Percentiles rank a stretch among this genome's conserved stretches.
Conservation (phyloP, 2,329 filamentous ascomycete species). For the Exophiala calicioides region DNA sequence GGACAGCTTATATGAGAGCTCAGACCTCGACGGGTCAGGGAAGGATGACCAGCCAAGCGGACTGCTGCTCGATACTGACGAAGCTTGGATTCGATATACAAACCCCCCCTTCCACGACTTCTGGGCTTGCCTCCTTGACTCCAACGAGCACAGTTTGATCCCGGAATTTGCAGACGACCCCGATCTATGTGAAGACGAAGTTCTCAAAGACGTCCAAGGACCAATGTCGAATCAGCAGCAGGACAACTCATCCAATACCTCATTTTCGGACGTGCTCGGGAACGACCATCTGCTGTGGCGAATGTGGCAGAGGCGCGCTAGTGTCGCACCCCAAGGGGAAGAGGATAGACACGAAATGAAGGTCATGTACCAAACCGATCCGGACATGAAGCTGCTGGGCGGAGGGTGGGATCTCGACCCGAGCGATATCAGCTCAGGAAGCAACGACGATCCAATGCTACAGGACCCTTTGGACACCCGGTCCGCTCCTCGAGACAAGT, state of each 20-base stretch:
- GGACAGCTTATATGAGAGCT: constrained; percentile 11
- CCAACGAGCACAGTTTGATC: constrained; percentile 1
- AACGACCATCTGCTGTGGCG: constrained; percentile 27
- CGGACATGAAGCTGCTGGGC: constrained; percentile 25
- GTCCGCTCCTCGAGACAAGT: constrained; percentile 6
- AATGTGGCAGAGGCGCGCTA: constrained; percentile 25
- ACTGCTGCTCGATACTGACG: constrained; percentile 4
- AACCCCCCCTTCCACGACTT: neutral
- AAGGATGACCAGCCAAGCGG: constrained; percentile 6
- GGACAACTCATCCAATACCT: constrained; percentile 6
- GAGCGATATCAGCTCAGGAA: constrained; percentile 17
- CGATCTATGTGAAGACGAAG: neutral
- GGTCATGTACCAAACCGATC: constrained; percentile 26
- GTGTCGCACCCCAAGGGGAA: constrained; percentile 21
- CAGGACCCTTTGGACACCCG: constrained; percentile 6
- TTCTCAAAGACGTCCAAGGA: neutral
- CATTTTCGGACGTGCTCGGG: constrained; percentile 24
- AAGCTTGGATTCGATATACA: constrained; percentile 8
- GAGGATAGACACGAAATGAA: constrained; percentile 25
- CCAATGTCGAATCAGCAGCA: constrained; percentile 14
- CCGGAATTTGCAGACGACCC: constrained; percentile 3
- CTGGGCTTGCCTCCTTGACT: constrained; percentile 1
- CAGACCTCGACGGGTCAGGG: constrained; percentile 12
- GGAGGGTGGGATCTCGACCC: constrained; percentile 19
- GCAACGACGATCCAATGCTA: constrained; percentile 21